Evolutionary conservation across 257 asterid species (phyloP).

Genomic region (Coffea canephora): DNA sequence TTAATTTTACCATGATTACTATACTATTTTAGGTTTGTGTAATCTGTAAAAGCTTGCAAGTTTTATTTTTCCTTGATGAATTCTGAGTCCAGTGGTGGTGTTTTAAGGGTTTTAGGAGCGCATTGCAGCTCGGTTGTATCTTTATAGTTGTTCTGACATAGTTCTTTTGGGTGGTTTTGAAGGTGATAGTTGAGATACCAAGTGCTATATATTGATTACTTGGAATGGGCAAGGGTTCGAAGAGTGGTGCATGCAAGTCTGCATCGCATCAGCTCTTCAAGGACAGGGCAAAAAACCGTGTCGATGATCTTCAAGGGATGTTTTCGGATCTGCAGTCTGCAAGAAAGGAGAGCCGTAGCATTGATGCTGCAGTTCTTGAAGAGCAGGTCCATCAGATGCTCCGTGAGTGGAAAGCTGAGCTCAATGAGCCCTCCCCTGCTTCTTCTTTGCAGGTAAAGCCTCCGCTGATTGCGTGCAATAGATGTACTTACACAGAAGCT

Average conservation of each 20-base stretch:
- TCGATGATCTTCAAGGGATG: slow-evolving; percentile 95
- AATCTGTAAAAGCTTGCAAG: neutral
- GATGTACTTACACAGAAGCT: neutral
- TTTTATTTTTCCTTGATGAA: neutral
- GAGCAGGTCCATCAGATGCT: slow-evolving; percentile 99
- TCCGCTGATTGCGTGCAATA: neutral
- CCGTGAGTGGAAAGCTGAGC: slow-evolving; percentile 95
- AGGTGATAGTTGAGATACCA: slow-evolving; percentile 34
- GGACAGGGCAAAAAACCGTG: slow-evolving; percentile 89
- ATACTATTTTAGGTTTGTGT: neutral
- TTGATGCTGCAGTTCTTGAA: slow-evolving; percentile 78
- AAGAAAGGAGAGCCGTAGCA: slow-evolving; percentile 83
- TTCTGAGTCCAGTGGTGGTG: neutral
- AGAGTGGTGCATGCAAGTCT: slow-evolving; percentile 78
- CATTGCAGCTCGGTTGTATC: neutral
- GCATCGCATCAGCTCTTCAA: slow-evolving; percentile 88
- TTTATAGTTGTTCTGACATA: slow-evolving; percentile 3
- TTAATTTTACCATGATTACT: neutral
- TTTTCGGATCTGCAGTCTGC: slow-evolving; percentile 80
- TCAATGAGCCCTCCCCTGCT: slow-evolving; percentile 94
- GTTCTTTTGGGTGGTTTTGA: slow-evolving; percentile 24
- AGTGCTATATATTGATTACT: slow-evolving; percentile 20
- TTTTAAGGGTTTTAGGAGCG: neutral
- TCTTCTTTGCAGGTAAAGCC: slow-evolving; percentile 77
- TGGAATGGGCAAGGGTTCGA: slow-evolving; percentile 76